Percentiles rank a stretch among this genome's conserved stretches.
These are phyloP conservation scores for Boletus rubroflammeus DNA, from an alignment of 768 basidiomycete genomes.

Conservation along the genomic window DNA sequence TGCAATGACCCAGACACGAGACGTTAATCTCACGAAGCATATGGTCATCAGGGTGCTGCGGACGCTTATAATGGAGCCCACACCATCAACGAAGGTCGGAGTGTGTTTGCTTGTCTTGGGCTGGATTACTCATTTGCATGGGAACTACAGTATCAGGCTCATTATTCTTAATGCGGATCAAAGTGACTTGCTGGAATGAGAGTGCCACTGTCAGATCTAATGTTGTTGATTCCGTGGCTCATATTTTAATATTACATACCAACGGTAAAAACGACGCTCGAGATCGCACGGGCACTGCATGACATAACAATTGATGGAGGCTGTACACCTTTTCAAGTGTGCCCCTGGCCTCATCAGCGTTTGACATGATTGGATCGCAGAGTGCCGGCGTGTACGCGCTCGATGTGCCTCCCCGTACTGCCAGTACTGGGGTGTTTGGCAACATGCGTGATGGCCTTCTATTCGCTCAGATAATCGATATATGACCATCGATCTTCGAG, in stretches of 20 bases:
- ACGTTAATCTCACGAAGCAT: slow-evolving; percentile 40
- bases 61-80: slow-evolving; percentile 37
- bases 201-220: no score
- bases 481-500: slow-evolving; percentile 11
- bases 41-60: slow-evolving; percentile 30
- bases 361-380: slow-evolving; percentile 12
- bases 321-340: background rate
- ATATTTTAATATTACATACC: no score
- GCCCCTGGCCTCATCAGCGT: background rate
- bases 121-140: slow-evolving; percentile 7
- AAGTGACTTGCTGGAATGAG: no score
- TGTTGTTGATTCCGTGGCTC: no score
- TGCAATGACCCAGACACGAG: slow-evolving; percentile 36
- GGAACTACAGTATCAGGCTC: no score
- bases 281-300: background rate
- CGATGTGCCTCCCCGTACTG: slow-evolving; percentile 28
- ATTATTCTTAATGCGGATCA: no score
- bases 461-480: slow-evolving; percentile 9
- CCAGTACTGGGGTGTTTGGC: background rate
- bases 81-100: slow-evolving; percentile 29
- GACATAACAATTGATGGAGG: background rate
- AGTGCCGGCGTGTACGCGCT: slow-evolving; percentile 1
- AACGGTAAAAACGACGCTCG: no score
- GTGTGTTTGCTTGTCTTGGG: background rate
- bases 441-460: slow-evolving; percentile 5